phyloP scores from a whole-genome alignment of 2,329 filamentous ascomycete genomes.

The Hypoxylon sp. region DNA sequence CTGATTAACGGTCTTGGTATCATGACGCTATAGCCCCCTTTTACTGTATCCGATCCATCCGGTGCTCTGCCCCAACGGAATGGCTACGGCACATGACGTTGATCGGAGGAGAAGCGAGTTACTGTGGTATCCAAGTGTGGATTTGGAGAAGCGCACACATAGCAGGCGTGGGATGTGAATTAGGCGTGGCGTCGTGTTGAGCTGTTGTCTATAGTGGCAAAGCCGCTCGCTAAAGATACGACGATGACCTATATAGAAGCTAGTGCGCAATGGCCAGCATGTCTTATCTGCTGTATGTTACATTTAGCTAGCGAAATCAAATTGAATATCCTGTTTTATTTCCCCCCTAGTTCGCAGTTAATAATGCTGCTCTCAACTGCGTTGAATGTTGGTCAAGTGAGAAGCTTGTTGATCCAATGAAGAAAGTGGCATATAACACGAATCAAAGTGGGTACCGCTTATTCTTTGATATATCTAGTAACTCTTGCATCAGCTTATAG shows the following conservation, averaged over 20 bases:
- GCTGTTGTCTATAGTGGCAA: constrained; percentile 8
- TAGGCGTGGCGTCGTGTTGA: constrained; percentile 16
- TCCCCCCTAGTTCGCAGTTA: neutral
- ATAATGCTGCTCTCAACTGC: constrained; percentile 11
- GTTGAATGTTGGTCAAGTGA: constrained; percentile 2
- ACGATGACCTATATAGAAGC: neutral
- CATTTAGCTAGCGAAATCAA: neutral
- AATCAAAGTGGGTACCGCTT: constrained; percentile 26
- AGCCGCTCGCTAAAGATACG: neutral
- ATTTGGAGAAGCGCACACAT: constrained; percentile 10
- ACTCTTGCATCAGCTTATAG: constrained; percentile 16
- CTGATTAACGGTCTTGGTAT: neutral
- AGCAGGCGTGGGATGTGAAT: neutral
- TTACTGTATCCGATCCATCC: constrained; percentile 19
- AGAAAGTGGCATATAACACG: constrained; percentile 31
- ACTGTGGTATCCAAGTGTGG: neutral
- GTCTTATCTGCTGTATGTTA: neutral
- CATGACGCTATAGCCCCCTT: neutral
- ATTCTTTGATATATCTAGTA: constrained; percentile 29
- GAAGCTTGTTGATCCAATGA: constrained; percentile 9
- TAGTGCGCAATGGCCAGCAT: neutral
- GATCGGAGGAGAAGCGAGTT: neutral
- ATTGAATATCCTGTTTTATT: neutral
- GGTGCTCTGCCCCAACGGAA: constrained; percentile 26
- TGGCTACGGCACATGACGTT: neutral